A percentile compares a stretch with the other conserved stretches of the same genome.
Evolutionary conservation across 371 early-diverging fungal species (phyloP).

Genomic region (Chytridiales sp.): DNA sequence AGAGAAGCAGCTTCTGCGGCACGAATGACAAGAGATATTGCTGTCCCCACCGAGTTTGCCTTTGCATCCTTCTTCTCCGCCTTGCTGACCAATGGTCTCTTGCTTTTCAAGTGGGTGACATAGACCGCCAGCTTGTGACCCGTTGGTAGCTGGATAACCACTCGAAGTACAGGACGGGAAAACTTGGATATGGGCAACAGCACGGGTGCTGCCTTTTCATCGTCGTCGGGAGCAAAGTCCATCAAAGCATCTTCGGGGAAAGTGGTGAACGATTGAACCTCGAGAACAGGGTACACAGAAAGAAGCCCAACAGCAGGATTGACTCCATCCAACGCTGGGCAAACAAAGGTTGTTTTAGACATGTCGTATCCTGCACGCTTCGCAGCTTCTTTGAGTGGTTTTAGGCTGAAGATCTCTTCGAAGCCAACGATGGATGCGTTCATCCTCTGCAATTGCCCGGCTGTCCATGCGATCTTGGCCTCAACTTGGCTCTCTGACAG

Average conservation of each 20-base stretch:
- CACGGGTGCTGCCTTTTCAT: slow-evolving; percentile 4
- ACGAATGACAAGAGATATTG: slow-evolving; percentile 17
- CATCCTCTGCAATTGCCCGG: slow-evolving; percentile 15
- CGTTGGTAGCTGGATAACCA: slow-evolving; percentile 1
- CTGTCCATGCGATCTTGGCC: slow-evolving; percentile 23
- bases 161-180: slow-evolving; percentile 14
- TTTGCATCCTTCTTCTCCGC: slow-evolving; percentile 4
- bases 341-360: neutral
- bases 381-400: slow-evolving; percentile 16
- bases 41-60: slow-evolving; percentile 9
- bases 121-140: slow-evolving; percentile 12
- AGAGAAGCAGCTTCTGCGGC: slow-evolving; percentile 24
- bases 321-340: slow-evolving; percentile 7
- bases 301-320: slow-evolving; percentile 16
- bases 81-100: slow-evolving; percentile 17
- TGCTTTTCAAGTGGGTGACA: slow-evolving; percentile 17
- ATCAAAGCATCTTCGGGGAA: slow-evolving; percentile 14
- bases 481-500: slow-evolving; percentile 12
- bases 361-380: slow-evolving; percentile 18
- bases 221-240: slow-evolving; percentile 8
- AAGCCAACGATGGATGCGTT: slow-evolving; percentile 21
- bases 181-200: slow-evolving; percentile 5
- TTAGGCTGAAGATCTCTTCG: slow-evolving; percentile 16
- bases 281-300: slow-evolving; percentile 12
- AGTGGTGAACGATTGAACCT: slow-evolving; percentile 4